These are phyloP conservation scores for Hylodesmum podocarpum DNA, from an alignment of 306 rosid species.

Conservation along the genomic window DNA sequence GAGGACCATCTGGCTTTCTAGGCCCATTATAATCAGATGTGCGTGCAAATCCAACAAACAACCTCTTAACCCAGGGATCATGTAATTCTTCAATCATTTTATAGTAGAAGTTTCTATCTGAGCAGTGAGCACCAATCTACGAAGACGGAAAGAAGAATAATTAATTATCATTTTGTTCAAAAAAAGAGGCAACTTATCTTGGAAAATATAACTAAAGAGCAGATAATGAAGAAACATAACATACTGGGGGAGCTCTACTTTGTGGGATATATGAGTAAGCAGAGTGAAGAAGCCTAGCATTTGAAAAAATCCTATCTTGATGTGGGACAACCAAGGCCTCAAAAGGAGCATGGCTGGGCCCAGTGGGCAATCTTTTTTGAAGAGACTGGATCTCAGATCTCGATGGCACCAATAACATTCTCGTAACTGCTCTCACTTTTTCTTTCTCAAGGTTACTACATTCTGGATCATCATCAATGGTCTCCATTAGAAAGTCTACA, in stretches of 20 bases:
- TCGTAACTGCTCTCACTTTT: conserved; percentile 72
- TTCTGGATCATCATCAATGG: conserved; percentile 56
- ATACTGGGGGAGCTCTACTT: conserved; percentile 94
- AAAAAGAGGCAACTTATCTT: conserved; percentile 10
- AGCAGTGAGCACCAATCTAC: conserved; percentile 78
- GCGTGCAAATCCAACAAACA: conserved; percentile 90
- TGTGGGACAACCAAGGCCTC: conserved; percentile 79
- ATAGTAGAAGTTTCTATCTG: conserved; percentile 80
- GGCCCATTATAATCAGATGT: conserved; percentile 93
- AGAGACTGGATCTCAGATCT: conserved; percentile 55
- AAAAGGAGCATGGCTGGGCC: conserved; percentile 68
- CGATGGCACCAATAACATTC: conserved; percentile 83
- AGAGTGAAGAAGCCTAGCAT: conserved; percentile 82
- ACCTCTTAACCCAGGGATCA: conserved; percentile 86
- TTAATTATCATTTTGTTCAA: not conserved
- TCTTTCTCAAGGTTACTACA: conserved; percentile 54
- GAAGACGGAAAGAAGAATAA: conserved; percentile 34
- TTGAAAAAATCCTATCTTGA: conserved; percentile 68
- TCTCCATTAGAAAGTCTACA: conserved; percentile 54
- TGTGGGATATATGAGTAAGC: conserved; percentile 84
- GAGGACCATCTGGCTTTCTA: conserved; percentile 69
- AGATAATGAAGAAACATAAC: conserved; percentile 35
- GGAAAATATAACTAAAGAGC: not conserved
- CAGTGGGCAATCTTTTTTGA: conserved; percentile 57
- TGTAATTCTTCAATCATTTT: conserved; percentile 81